These are phyloP conservation scores for Cyanodermella asteris DNA, from an alignment of 2,329 filamentous ascomycete species.

Conservation along the genomic window DNA sequence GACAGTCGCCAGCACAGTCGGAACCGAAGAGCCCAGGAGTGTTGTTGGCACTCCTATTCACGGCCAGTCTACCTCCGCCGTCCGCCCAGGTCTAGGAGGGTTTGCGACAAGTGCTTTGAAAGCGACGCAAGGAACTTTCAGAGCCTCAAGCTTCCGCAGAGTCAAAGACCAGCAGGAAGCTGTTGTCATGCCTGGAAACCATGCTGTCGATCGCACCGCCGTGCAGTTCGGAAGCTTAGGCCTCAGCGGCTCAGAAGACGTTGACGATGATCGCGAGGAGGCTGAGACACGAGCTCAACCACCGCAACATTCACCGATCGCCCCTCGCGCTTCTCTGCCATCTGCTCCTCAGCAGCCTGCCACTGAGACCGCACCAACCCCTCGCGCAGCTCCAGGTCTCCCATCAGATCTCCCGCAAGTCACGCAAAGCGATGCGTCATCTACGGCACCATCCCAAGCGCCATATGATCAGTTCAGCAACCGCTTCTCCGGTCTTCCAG, in stretches of 20 bases:
- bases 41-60: constrained; percentile 41
- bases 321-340: constrained; percentile 70
- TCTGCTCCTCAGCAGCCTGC: constrained; percentile 34
- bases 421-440: constrained; percentile 27
- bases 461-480: constrained; percentile 19
- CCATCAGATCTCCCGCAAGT: constrained; percentile 37
- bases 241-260: constrained; percentile 55
- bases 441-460: constrained; percentile 33
- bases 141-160: constrained; percentile 60
- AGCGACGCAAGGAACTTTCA: constrained; percentile 39
- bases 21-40: constrained; percentile 55
- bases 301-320: constrained; percentile 74
- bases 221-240: constrained; percentile 95
- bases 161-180: constrained; percentile 90
- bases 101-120: constrained; percentile 68
- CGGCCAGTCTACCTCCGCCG: constrained; percentile 29
- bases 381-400: constrained; percentile 39
- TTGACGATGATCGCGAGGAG: constrained; percentile 87
- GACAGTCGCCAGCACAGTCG: constrained; percentile 71
- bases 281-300: constrained; percentile 85
- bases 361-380: constrained; percentile 21
- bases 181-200: constrained; percentile 94
- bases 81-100: constrained; percentile 44
- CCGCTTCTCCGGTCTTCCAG: constrained; percentile 41
- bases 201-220: constrained; percentile 75